These are phyloP conservation scores for Ceratocystis cubensis DNA, from an alignment of 2,329 filamentous ascomycete genomes.

Conservation along the genomic window DNA sequence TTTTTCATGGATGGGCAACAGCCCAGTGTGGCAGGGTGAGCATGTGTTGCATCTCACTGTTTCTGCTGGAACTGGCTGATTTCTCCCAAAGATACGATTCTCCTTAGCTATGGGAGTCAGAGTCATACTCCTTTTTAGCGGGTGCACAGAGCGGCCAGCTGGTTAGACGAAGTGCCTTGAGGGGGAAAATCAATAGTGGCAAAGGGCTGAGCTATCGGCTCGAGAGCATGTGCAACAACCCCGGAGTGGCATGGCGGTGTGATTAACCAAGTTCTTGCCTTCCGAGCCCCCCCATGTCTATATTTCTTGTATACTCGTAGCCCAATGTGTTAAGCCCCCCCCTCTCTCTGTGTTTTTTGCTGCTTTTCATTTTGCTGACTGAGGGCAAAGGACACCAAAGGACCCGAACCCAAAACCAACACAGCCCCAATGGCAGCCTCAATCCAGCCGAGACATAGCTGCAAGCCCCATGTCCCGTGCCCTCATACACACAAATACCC, in stretches of 20 bases:
- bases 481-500: background rate
- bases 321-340: background rate
- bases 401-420: background rate
- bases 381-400: background rate
- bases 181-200: background rate
- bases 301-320: background rate
- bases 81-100: background rate
- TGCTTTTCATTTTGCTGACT: background rate
- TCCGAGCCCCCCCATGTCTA: conserved; percentile 1
- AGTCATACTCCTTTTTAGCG: background rate
- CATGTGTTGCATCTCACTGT: background rate
- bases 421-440: conserved; percentile 8
- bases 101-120: background rate
- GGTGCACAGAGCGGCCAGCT: background rate
- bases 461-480: conserved; percentile 4
- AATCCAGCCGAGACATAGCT: background rate
- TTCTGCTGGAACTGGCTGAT: background rate
- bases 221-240: background rate
- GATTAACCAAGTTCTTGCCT: background rate
- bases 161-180: background rate
- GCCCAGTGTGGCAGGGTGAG: background rate
- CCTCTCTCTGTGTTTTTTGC: too few relatives aligned
- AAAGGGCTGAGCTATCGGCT: background rate
- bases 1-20: background rate
- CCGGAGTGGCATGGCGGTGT: background rate